Conservation (phyloP, 192 early-diverging fungal species). For the Backusella westeae region DNA sequence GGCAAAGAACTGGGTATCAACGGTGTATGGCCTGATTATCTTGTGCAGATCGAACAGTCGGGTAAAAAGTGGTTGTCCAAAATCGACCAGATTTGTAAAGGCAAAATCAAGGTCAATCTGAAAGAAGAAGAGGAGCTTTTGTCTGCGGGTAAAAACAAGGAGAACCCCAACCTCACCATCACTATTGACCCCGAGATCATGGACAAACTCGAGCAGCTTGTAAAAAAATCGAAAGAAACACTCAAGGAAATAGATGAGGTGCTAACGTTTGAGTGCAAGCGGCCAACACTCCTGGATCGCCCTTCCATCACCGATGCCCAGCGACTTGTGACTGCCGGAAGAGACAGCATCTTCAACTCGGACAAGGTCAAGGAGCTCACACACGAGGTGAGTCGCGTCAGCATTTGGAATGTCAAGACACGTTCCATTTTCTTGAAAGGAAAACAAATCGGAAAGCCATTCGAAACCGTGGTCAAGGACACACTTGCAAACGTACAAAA, state of each 20-base stretch:
- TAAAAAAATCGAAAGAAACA: conserved; percentile 30
- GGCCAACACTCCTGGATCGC: background rate
- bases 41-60: background rate
- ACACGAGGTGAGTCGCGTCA: background rate
- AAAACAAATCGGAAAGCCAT: background rate
- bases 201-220: conserved; percentile 41
- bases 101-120: background rate
- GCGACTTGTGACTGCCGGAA: background rate
- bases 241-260: background rate
- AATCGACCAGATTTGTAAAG: conserved; percentile 9
- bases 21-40: background rate
- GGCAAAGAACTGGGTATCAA: background rate
- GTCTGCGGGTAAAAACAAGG: background rate
- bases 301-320: conserved; percentile 3
- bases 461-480: background rate
- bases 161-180: background rate
- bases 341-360: background rate
- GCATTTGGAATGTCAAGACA: background rate
- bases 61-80: background rate
- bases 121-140: background rate
- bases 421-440: background rate
- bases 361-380: background rate
- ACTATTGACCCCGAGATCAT: conserved; percentile 24
- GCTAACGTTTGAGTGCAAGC: background rate
- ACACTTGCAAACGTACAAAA: background rate